Evolutionary conservation across 192 early-diverging fungal species (phyloP).

Genomic region (Gonapodya prolifera): DNA sequence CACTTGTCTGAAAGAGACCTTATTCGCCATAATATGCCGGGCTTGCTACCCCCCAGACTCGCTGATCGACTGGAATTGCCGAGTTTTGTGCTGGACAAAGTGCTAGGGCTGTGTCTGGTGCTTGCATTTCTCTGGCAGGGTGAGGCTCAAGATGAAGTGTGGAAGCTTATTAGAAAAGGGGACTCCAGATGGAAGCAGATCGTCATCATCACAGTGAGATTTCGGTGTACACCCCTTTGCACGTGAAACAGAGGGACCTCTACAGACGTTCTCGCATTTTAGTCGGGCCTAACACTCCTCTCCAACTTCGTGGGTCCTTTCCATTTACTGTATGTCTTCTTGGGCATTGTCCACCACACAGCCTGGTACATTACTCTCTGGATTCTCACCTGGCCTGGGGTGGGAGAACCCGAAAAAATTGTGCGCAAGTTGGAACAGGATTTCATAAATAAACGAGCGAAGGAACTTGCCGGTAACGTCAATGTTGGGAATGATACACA

Average conservation of each 20-base stretch:
- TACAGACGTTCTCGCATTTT: too few species aligned
- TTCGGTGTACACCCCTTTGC: too few species aligned
- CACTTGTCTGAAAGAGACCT: neutral
- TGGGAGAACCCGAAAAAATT: neutral
- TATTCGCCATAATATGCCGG: neutral
- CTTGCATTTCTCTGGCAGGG: neutral
- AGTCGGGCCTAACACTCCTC: neutral
- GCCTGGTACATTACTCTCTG: neutral
- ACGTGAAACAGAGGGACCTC: too few species aligned
- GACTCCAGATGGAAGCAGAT: neutral
- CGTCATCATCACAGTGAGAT: neutral
- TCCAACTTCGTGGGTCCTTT: neutral
- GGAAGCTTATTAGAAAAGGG: neutral
- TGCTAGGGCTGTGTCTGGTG: neutral
- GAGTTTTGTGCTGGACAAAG: neutral
- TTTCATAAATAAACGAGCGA: neutral
- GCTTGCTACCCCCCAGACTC: neutral
- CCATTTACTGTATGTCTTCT: neutral
- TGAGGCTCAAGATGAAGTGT: neutral
- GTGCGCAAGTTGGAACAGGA: neutral
- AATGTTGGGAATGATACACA: neutral
- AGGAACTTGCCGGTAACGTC: neutral
- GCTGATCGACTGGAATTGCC: neutral
- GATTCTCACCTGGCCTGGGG: neutral
- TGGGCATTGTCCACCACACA: neutral